Conservation (phyloP, 1,284 basidiomycete species). For the Mycena sp. region DNA sequence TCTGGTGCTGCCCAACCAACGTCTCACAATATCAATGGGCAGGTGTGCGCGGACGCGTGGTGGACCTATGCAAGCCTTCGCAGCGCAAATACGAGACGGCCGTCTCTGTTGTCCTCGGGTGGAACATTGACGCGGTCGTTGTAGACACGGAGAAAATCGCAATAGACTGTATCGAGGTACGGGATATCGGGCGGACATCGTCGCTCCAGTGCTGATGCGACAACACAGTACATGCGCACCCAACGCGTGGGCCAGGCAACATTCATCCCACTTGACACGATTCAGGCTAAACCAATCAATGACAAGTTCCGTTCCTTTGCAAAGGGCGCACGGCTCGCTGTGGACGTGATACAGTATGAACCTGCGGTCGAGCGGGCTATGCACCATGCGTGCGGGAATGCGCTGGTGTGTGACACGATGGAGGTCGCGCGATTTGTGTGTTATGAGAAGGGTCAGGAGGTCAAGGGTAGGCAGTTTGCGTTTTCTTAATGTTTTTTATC, state of each 20-base stretch:
- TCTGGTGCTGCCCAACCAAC: not conserved
- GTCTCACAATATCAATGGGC: not conserved
- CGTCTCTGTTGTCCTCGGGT: constrained; percentile 93
- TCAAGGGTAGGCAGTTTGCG: constrained; percentile 80
- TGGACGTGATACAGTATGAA: constrained; percentile 94
- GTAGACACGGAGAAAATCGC: constrained; percentile 97
- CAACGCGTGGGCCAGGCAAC: constrained; percentile 96
- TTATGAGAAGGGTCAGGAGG: constrained; percentile 94
- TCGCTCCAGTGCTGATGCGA: not conserved
- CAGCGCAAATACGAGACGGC: constrained; percentile 94
- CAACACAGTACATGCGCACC: constrained; percentile 90
- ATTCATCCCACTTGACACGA: constrained; percentile 97
- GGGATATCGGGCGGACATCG: constrained; percentile 20
- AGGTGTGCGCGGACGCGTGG: constrained; percentile 91
- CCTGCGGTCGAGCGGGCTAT: constrained; percentile 91
- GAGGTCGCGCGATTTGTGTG: constrained; percentile 91
- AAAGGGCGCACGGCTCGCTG: constrained; percentile 91
- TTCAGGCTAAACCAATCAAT: constrained; percentile 92
- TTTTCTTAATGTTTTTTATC: not conserved
- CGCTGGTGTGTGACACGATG: constrained; percentile 95
- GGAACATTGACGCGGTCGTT: constrained; percentile 95
- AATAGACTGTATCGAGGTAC: constrained; percentile 95
- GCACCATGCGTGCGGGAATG: constrained; percentile 95
- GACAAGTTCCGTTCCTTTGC: constrained; percentile 95
- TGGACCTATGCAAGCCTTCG: constrained; percentile 94